Percentiles rank a stretch among this genome's conserved stretches.
Conservation (phyloP, 352 stramenopile species). For the Globisporangium spinosum region DNA sequence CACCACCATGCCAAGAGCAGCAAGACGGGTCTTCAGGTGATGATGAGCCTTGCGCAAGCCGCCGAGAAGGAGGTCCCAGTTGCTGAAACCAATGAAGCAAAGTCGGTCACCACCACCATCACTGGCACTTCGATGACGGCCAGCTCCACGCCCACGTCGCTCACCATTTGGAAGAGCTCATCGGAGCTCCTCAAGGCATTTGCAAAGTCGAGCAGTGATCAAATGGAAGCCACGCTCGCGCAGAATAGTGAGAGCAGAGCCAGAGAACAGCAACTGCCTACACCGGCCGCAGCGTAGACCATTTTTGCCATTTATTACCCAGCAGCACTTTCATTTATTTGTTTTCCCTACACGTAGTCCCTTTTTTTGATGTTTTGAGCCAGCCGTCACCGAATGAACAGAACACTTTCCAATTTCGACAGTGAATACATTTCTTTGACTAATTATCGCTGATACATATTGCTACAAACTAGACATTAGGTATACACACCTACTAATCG, state of each 20-base stretch:
- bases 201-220: constrained; percentile 5
- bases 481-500: neutral
- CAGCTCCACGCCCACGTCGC: neutral
- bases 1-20: neutral
- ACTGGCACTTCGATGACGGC: neutral
- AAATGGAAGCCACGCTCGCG: constrained; percentile 16
- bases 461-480: neutral
- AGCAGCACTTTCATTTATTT: neutral
- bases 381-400: neutral
- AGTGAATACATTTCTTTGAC: neutral
- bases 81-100: neutral
- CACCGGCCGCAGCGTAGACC: neutral
- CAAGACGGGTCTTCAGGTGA: neutral
- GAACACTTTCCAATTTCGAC: neutral
- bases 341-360: neutral
- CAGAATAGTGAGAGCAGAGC: neutral
- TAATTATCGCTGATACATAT: neutral
- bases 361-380: neutral
- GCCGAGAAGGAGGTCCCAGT: neutral
- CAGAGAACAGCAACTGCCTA: neutral
- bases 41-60: neutral
- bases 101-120: neutral
- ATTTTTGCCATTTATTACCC: neutral
- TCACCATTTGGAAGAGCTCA: neutral
- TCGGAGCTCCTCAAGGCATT: neutral